Evolutionary conservation across 2,329 filamentous ascomycete species (phyloP), one percentile per base, ranked within the genome.

Genomic region (Epichloe coenophiala): DNA sequence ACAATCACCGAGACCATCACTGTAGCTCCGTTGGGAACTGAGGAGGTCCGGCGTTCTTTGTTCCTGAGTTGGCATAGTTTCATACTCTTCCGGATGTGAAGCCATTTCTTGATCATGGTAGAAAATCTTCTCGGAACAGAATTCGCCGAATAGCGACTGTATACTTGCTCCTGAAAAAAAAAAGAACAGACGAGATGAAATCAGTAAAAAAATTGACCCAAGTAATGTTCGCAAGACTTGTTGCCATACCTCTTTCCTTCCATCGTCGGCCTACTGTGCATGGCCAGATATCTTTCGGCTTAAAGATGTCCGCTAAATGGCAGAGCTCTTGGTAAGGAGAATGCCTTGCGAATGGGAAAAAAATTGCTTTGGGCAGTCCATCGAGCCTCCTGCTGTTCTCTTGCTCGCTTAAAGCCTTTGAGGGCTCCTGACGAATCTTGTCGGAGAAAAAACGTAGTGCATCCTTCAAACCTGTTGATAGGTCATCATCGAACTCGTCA

Each of bases 321-420:
- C 87, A 84, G 3, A 95, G 75, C 62, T 96, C 91, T 0, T 73
- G 70, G 53, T 93, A 91, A 0, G 88, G 95, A 0, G 91, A 94
- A 64, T 97, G 91, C 1, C 91, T 78, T 0, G 91, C 91, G 61
- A 90, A 96, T 0, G 90, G 87, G 57, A 95, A 96, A 0, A 63
- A 68, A 3, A 83, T 77, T 0, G 60, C 60, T 12, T 58, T 67
- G 0, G 74, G 67, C 2, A 77, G 60, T 0, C 2, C 56, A 33
- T 41, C 44, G 36, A n/a, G 57, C 5, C 48, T 46, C 1, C 13
- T 15, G 3, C 17, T 36, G 5, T 35, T n/a, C 12, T 37, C 13
- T 21, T 33, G n/a, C 19, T 37, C 39, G 8, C 17, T 17, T 9
- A 12, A 12, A 3, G 17, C 38, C 3, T 36, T 35, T 17, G 47